phyloP scores from a whole-genome alignment of 768 basidiomycete species.

The Artomyces pyxidatus region DNA sequence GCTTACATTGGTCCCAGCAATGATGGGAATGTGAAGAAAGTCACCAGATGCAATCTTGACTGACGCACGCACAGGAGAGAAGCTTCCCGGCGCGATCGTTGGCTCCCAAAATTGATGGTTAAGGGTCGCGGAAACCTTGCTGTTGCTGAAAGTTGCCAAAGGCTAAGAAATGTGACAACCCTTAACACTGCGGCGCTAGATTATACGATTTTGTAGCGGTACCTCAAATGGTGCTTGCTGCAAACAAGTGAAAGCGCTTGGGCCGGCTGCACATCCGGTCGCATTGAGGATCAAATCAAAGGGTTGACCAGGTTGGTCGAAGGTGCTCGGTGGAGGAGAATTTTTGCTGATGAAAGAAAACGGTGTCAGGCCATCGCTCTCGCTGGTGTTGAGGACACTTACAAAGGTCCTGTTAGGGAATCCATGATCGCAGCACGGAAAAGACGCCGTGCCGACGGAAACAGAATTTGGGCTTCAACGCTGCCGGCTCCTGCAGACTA shows the following conservation, averaged over 20 bases:
- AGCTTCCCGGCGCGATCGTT: conserved; percentile 39
- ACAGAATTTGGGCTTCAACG: conserved; percentile 37
- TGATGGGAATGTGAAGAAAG: conserved; percentile 43
- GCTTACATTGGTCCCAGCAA: conserved; percentile 45
- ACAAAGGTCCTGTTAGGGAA: conserved; percentile 45
- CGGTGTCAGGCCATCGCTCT: background rate
- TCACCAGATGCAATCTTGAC: conserved; percentile 33
- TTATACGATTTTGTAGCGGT: too few species aligned
- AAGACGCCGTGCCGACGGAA: conserved; percentile 24
- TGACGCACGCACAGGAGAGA: conserved; percentile 38
- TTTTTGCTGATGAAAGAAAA: conserved; percentile 34
- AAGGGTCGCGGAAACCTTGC: conserved; percentile 35
- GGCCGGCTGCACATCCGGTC: conserved; percentile 37
- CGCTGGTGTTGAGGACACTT: conserved; percentile 12
- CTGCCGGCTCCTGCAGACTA: conserved; percentile 45
- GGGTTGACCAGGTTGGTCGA: conserved; percentile 44
- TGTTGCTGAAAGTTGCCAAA: conserved; percentile 38
- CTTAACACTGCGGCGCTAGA: too few species aligned
- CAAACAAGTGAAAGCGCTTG: conserved; percentile 35
- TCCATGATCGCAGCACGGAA: conserved; percentile 46
- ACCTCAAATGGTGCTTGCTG: conserved; percentile 38
- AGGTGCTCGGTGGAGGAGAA: conserved; percentile 38
- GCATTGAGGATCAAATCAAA: conserved; percentile 37
- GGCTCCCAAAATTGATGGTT: conserved; percentile 53
- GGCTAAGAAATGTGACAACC: conserved; percentile 27